Evolutionary conservation across 257 asterid genomes (phyloP).

Genomic region (Primulina eburnea): DNA sequence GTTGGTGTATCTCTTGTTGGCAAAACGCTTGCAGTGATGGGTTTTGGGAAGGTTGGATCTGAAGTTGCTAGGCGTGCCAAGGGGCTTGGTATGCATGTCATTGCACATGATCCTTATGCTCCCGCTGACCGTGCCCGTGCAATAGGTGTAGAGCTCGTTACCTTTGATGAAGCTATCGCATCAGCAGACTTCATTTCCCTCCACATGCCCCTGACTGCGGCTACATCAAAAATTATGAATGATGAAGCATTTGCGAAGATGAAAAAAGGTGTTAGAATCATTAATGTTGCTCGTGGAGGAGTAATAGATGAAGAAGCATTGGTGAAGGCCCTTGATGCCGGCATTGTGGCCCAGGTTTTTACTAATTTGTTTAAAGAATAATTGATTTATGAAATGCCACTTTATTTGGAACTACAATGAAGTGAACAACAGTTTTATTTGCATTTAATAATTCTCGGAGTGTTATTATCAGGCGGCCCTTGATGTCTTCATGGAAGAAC

Average conservation of each 20-base stretch:
- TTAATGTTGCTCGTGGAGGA: conserved; percentile 80
- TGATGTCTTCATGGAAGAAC: conserved; percentile 80
- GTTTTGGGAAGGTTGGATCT: conserved; percentile 73
- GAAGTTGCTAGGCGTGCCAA: conserved; percentile 82
- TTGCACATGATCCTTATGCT: conserved; percentile 74
- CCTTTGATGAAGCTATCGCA: conserved; percentile 60
- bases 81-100: conserved; percentile 77
- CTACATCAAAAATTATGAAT: conserved; percentile 56
- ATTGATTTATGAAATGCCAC: conserved; percentile 1
- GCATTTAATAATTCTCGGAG: conserved; percentile 3
- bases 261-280: conserved; percentile 68
- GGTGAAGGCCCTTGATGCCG: conserved; percentile 67
- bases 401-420: neutral
- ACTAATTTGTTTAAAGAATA: neutral
- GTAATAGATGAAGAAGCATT: conserved; percentile 77
- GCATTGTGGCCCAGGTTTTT: conserved; percentile 72
- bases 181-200: conserved; percentile 67
- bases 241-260: conserved; percentile 68
- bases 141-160: conserved; percentile 66
- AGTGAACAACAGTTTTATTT: neutral
- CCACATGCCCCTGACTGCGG: conserved; percentile 72
- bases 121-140: conserved; percentile 83
- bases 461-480: conserved; percentile 58
- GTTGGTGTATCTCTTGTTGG: conserved; percentile 77
- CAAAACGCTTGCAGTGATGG: conserved; percentile 68